Evolutionary conservation across 805 yeast genomes (phyloP).

Genomic region (Danielia reshetovae): DNA sequence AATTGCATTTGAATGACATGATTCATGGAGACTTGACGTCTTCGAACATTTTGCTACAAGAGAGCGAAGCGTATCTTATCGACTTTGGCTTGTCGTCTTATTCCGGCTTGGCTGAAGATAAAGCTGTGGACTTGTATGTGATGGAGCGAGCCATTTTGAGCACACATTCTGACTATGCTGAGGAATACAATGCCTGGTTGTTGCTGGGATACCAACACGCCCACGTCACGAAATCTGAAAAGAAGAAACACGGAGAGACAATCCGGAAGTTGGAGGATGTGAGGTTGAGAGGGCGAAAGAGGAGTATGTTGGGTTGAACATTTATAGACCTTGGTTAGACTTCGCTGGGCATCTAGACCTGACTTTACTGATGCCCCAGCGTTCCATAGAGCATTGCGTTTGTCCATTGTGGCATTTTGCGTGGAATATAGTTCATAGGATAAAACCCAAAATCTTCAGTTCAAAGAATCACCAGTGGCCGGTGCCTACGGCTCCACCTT

Average conservation of each 20-base stretch:
- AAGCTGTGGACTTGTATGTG: conserved; percentile 96
- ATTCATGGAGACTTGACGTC: conserved; percentile 94
- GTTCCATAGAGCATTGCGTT: no score
- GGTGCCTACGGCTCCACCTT: no score
- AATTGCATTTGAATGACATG: conserved; percentile 69
- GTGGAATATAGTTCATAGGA: no score
- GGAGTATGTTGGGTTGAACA: conserved; percentile 84
- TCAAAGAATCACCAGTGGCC: no score
- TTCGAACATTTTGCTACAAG: conserved; percentile 68
- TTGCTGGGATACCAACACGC: conserved; percentile 60
- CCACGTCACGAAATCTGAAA: conserved; percentile 32
- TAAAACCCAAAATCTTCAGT: no score
- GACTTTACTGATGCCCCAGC: no score
- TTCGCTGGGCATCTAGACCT: no score
- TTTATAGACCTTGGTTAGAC: no score
- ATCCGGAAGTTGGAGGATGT: conserved; percentile 73
- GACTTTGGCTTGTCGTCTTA: conserved; percentile 90
- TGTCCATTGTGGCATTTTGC: no score
- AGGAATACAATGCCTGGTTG: conserved; percentile 62
- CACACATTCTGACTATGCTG: conserved; percentile 79
- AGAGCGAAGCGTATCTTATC: conserved; percentile 55
- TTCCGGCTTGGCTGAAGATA: conserved; percentile 77
- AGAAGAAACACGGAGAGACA: conserved; percentile 48
- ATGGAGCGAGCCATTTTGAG: conserved; percentile 86
- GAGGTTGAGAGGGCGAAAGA: conserved; percentile 86